Conservation (phyloP, 345 rosid species). For the Arabidopsis thaliana region DNA sequence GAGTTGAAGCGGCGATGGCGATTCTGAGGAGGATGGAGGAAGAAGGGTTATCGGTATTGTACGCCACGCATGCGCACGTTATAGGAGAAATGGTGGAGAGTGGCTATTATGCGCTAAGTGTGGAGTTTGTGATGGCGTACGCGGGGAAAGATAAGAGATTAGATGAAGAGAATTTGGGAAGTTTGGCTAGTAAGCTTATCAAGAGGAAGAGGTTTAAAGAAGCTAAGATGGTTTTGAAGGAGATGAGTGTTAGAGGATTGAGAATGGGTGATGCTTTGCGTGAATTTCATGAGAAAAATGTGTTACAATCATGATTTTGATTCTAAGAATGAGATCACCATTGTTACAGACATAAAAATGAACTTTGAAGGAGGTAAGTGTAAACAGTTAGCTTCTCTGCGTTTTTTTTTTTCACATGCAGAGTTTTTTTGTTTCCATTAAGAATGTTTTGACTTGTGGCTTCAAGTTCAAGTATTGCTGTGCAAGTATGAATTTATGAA, state of each 20-base stretch:
- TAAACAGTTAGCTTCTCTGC: too few species aligned
- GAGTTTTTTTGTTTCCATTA: too few species aligned
- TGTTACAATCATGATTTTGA: not conserved
- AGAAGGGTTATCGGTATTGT: conserved; percentile 51
- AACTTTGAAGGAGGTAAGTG: too few species aligned
- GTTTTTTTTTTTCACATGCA: too few species aligned
- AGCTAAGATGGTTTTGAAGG: conserved; percentile 58
- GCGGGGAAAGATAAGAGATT: conserved; percentile 54
- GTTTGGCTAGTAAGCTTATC: conserved; percentile 58
- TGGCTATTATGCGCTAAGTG: conserved; percentile 53
- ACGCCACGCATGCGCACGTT: conserved; percentile 63
- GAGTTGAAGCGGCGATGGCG: conserved; percentile 61
- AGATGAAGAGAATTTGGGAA: conserved; percentile 61
- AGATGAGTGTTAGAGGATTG: conserved; percentile 58
- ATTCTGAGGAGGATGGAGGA: conserved; percentile 72
- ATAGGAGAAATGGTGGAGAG: conserved; percentile 49
- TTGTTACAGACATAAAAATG: too few species aligned
- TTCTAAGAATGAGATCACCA: too few species aligned
- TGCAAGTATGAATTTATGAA: not conserved
- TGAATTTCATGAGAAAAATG: conserved; percentile 9
- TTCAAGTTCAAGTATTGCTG: not conserved
- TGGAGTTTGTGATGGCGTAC: conserved; percentile 60
- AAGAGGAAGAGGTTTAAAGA: conserved; percentile 45
- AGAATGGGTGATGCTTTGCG: conserved; percentile 45
- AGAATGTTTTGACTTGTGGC: too few species aligned